These are phyloP conservation scores for Naegleria gruberi DNA, from an alignment of 208 protist genomes.

Conservation along the genomic window DNA sequence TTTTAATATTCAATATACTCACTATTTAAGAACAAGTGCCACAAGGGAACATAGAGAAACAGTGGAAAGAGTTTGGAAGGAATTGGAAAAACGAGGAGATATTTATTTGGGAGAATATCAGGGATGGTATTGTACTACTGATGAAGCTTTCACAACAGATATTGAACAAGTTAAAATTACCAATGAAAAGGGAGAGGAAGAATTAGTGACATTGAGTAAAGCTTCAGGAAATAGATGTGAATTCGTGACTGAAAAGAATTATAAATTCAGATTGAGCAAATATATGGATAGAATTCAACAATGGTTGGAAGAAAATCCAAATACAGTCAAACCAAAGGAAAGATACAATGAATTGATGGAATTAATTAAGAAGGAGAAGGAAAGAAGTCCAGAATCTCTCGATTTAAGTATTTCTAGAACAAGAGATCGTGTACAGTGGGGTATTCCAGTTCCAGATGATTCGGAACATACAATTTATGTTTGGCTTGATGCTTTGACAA, in stretches of 20 bases:
- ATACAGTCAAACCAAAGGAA: constrained; percentile 76
- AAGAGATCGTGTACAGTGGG: constrained; percentile 81
- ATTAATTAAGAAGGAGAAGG: constrained; percentile 47
- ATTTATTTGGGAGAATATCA: constrained; percentile 95
- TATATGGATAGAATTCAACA: constrained; percentile 73
- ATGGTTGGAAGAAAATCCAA: constrained; percentile 65
- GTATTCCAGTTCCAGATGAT: constrained; percentile 89
- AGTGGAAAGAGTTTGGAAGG: constrained; percentile 72
- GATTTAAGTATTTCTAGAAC: constrained; percentile 94
- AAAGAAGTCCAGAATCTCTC: constrained; percentile 48
- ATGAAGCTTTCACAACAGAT: constrained; percentile 85
- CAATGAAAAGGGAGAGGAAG: constrained; percentile 72
- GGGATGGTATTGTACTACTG: constrained; percentile 96
- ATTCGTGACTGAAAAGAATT: constrained; percentile 94
- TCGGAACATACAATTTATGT: constrained; percentile 91
- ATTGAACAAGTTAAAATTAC: constrained; percentile 62
- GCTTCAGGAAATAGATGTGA: constrained; percentile 80
- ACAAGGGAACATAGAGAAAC: constrained; percentile 65
- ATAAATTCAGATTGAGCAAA: constrained; percentile 89
- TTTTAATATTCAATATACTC: constrained; percentile 75
- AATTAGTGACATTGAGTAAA: constrained; percentile 75
- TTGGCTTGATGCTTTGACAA: constrained; percentile 98
- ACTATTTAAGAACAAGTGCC: constrained; percentile 92
- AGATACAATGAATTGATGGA: constrained; percentile 76
- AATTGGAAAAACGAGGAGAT: constrained; percentile 70